Conservation (phyloP, 2,329 filamentous ascomycete species). For the Penicillium frequentans region DNA sequence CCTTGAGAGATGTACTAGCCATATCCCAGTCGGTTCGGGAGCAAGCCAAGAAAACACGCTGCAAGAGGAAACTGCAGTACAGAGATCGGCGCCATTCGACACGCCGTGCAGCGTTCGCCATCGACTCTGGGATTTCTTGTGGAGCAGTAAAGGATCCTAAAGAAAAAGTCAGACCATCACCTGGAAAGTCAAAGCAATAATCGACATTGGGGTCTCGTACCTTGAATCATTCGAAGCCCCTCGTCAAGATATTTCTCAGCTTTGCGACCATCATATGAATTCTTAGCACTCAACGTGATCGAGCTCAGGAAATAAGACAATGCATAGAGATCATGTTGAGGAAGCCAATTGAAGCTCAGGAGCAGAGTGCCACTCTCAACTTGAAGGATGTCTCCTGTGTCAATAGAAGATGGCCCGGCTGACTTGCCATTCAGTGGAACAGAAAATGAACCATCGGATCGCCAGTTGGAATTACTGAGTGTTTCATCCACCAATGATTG, state of each 20-base stretch:
- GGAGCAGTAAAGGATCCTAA: slow-evolving; percentile 38
- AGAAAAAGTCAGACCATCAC: slow-evolving; percentile 9
- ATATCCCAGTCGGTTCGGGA: slow-evolving; percentile 69
- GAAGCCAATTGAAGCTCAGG: slow-evolving; percentile 61
- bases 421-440: slow-evolving; percentile 47
- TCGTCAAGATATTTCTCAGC: slow-evolving; percentile 58
- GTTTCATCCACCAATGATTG: slow-evolving; percentile 55
- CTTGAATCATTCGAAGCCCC: slow-evolving; percentile 54
- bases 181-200: neutral
- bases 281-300: slow-evolving; percentile 56
- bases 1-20: slow-evolving; percentile 59
- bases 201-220: slow-evolving; percentile 23
- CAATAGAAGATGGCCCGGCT: slow-evolving; percentile 37
- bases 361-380: slow-evolving; percentile 44
- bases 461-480: slow-evolving; percentile 47
- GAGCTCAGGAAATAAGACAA: slow-evolving; percentile 61
- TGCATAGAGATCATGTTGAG: slow-evolving; percentile 59
- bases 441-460: slow-evolving; percentile 48
- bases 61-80: slow-evolving; percentile 68
- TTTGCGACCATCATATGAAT: slow-evolving; percentile 55
- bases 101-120: slow-evolving; percentile 59
- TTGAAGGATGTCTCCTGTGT: slow-evolving; percentile 44
- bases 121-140: slow-evolving; percentile 50
- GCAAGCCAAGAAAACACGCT: slow-evolving; percentile 69
- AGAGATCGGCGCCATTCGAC: slow-evolving; percentile 66